A percentile compares a stretch with the other conserved stretches of the same genome.
phyloP scores from a whole-genome alignment of 768 basidiomycete genomes.

The Serpula lacrymans region DNA sequence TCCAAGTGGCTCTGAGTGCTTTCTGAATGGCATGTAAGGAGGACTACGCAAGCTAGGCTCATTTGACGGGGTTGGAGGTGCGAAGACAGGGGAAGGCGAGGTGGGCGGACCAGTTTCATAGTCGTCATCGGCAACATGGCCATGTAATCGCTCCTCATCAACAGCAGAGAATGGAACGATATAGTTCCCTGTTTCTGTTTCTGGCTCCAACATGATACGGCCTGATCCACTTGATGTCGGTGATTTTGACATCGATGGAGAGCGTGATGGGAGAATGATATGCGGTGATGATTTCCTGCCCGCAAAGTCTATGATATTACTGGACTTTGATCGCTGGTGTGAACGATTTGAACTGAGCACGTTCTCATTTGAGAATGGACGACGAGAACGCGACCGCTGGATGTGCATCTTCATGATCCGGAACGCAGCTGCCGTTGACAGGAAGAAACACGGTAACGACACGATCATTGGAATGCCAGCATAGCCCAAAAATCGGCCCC shows the following conservation, averaged over 20 bases:
- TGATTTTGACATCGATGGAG: constrained; percentile 9
- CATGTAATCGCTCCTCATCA: too few species aligned
- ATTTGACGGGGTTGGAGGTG: too few species aligned
- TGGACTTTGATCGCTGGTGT: not conserved
- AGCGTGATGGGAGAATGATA: constrained; percentile 18
- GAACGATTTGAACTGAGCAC: not conserved
- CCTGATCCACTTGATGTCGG: too few species aligned
- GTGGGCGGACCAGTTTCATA: too few species aligned
- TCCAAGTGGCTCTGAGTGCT: too few species aligned
- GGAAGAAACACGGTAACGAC: constrained; percentile 47
- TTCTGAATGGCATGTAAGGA: too few species aligned
- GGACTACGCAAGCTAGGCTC: too few species aligned
- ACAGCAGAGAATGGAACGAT: too few species aligned
- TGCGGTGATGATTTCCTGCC: constrained; percentile 15
- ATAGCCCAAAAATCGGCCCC: constrained; percentile 65
- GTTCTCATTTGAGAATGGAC: not conserved
- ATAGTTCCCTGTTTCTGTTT: too few species aligned
- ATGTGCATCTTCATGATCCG: constrained; percentile 19
- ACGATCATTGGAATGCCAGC: constrained; percentile 53
- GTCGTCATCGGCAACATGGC: too few species aligned
- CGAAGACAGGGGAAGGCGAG: too few species aligned
- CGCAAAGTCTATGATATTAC: constrained; percentile 7
- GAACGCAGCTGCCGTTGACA: constrained; percentile 31
- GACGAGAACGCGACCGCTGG: constrained; percentile 10
- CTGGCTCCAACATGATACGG: too few species aligned